Evolutionary conservation across 257 asterid species (phyloP), one percentile per base, ranked within the genome.

Genomic region (Jasminum sambac): DNA sequence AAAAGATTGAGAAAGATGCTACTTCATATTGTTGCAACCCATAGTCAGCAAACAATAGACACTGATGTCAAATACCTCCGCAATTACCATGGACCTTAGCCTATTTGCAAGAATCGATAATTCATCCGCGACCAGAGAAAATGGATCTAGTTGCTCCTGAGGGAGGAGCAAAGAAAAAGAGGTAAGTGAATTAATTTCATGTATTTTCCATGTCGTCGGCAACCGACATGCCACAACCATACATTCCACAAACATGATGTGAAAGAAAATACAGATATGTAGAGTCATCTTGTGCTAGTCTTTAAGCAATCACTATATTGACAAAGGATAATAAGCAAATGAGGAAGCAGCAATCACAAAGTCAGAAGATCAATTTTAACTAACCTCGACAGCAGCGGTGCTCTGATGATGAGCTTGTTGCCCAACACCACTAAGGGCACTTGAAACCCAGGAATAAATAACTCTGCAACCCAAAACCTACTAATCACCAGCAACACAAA

Each of bases 391-490:
- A 7, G 65, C 81, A 42, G 89, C 74, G 77, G 77, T 77, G 77
- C 77, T 83, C 77, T 81, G 90, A 41, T 72, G 69, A 36, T 82
- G 95, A 77, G 81, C 70, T 59, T 80, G 89, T 63, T 82, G 90
- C 16, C 90, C 86, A 0, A 80, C 80, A 60, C 76, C 79, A 72
- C 72, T 81, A 67, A 90, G 41, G 74, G 91, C 87, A 87, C 61
- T 84, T 71, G 97, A 90, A 73, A 87, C 94, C 95, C 95, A 86
- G 1, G 97, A 84, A 84, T 86, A 84, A 70, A 88, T 79, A 71
- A 60, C 90, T 88, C 97, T 86, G 94, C 85, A 82, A 86, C 94
- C 90, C 79, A 83, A 86, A 79, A 83, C 91, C 98, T 88, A 87
- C 86, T 79, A 78, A 81, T 84, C 88, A 84, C 90, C 84, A 80